Percentiles rank a stretch among this genome's conserved stretches.
These are phyloP conservation scores for Cryptococcus sp. DNA, from an alignment of 1,284 basidiomycete species.

Conservation along the genomic window DNA sequence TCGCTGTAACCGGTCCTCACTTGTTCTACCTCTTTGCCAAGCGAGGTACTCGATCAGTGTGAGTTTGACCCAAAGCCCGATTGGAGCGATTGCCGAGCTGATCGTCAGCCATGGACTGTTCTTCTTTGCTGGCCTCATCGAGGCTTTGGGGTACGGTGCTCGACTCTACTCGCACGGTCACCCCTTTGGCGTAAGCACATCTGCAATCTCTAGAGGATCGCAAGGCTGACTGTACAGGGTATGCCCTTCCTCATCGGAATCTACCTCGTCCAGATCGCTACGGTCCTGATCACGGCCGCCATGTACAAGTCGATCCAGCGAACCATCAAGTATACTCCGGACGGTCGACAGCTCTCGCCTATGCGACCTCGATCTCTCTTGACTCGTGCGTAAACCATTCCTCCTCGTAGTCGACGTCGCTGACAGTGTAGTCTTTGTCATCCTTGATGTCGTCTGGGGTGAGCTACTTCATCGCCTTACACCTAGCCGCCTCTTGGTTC, in stretches of 20 bases:
- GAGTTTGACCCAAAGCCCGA: slow-evolving; percentile 3
- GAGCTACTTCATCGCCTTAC: not conserved
- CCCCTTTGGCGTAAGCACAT: slow-evolving; percentile 17
- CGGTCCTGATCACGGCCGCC: slow-evolving; percentile 25
- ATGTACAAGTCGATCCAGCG: slow-evolving; percentile 29
- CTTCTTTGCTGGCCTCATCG: slow-evolving; percentile 21
- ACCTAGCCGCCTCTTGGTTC: not conserved
- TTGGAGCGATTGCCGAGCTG: not conserved
- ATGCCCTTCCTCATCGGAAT: slow-evolving; percentile 24
- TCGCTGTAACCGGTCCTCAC: slow-evolving; percentile 14
- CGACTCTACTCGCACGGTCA: slow-evolving; percentile 21
- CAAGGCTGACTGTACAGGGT: slow-evolving; percentile 8
- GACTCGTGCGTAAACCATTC: slow-evolving; percentile 13
- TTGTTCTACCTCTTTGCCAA: slow-evolving; percentile 22
- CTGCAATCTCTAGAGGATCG: not conserved
- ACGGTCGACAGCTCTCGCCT: slow-evolving; percentile 18
- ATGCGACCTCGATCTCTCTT: slow-evolving; percentile 29
- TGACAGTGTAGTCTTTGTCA: slow-evolving; percentile 21
- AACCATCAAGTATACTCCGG: slow-evolving; percentile 26
- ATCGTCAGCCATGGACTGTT: slow-evolving; percentile 18
- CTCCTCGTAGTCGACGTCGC: not conserved
- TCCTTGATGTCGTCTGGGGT: slow-evolving; percentile 26
- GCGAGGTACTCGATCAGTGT: slow-evolving; percentile 24
- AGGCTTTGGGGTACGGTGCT: slow-evolving; percentile 25
- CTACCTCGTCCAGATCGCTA: slow-evolving; percentile 23